phyloP scores from a whole-genome alignment of 148 eudicot genomes.

The Rhododendron molle region DNA sequence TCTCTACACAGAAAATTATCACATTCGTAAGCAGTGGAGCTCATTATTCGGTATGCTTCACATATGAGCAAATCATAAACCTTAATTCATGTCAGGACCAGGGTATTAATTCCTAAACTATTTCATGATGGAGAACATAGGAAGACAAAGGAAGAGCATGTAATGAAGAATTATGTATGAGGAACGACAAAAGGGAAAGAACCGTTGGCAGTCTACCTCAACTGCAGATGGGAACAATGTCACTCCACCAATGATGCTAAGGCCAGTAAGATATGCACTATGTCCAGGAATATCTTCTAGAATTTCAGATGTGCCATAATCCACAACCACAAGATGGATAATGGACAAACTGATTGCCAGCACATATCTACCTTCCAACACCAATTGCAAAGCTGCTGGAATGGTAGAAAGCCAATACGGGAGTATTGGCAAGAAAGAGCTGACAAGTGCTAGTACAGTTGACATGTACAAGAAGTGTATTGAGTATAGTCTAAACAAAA shows the following conservation, averaged over 20 bases:
- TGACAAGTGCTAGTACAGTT: slow-evolving; percentile 64
- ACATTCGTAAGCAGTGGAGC: background rate
- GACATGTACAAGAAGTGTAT: slow-evolving; percentile 84
- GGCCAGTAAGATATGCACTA: slow-evolving; percentile 72
- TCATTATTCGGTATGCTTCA: background rate
- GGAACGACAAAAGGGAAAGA: background rate
- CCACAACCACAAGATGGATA: slow-evolving; percentile 64
- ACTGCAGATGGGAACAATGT: slow-evolving; percentile 74
- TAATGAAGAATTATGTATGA: background rate
- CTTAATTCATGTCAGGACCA: background rate
- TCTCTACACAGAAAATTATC: background rate
- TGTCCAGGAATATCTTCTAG: slow-evolving; percentile 73
- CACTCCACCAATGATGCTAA: slow-evolving; percentile 90
- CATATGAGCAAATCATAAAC: background rate
- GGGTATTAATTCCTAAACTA: background rate
- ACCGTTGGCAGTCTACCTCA: slow-evolving; percentile 36
- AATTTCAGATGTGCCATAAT: slow-evolving; percentile 68
- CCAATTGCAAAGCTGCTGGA: slow-evolving; percentile 68
- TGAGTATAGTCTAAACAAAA: slow-evolving; percentile 67
- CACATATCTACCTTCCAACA: slow-evolving; percentile 58
- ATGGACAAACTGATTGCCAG: slow-evolving; percentile 50
- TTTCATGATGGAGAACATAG: background rate
- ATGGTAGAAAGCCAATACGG: slow-evolving; percentile 65
- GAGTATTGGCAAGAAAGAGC: slow-evolving; percentile 69
- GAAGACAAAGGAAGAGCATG: background rate